Evolutionary conservation across 2,329 filamentous ascomycete genomes (phyloP), one percentile per base, ranked within the genome.

Genomic region (Helotiales sp.): DNA sequence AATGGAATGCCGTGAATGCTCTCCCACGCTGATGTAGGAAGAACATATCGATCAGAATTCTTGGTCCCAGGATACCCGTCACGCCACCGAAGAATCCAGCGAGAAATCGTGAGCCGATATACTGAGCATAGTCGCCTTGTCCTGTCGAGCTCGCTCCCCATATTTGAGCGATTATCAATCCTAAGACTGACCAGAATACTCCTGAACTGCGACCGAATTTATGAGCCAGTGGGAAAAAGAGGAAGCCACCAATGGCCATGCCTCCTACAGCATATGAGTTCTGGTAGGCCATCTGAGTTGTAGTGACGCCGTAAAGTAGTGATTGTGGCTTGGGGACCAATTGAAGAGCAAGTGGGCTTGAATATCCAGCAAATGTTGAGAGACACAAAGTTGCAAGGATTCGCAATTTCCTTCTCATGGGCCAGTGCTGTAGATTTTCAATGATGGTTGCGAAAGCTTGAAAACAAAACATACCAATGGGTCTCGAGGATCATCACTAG

Each of bases 401-500:
- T 7, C 42, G 47, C 3, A 52, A 30, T 36, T 62, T 64, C n/a
- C 57, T 62, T n/a, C 44, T 44, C 40, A 60, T 55, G 1, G 59
- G 34, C 59, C 63, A 64, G 55, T 79, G 79, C 19, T 59, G 74
- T 69, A 10, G 3, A 15, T n/a, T 3, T n/a, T 71, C 68, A 2
- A 70, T 58, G 6, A 75, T 56, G 22, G 71, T 63, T 12, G 15
- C 30, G 5, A 46, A n/a, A 5, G 17, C 22, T 31, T 31, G 6
- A 33, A 29, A 31, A n/a, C 2, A 42, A 38, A 15, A 31, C 38
- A 2, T 55, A 60, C 54, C 30, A 80, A 62, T 2, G 78, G 77
- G 57, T 80, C 78, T 54, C 79, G 79, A 0, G 77, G 77, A 31
- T 75, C 77, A 59, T 77, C 74, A 15, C 72, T 75, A 2, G 79